Percentiles rank a stretch among this genome's conserved stretches.
Evolutionary conservation across 2,329 filamentous ascomycete genomes (phyloP).

Genomic region (Pseudonectria buxi): DNA sequence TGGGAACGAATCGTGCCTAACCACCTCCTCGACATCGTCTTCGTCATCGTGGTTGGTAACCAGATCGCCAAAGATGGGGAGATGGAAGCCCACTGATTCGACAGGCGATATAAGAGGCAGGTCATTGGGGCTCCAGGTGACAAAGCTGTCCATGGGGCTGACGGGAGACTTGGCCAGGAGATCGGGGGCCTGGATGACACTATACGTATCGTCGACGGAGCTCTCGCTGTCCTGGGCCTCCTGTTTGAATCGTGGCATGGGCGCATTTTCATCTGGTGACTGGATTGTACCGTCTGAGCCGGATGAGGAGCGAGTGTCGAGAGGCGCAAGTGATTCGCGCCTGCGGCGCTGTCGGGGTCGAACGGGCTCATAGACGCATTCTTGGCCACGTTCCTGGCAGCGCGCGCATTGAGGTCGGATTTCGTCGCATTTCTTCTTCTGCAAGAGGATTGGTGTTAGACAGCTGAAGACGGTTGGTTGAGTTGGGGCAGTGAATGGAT

Average conservation of each 20-base stretch:
- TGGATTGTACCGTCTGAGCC: constrained; percentile 12
- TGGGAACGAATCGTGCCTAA: constrained; percentile 14
- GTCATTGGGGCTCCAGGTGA: constrained; percentile 16
- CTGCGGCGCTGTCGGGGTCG: constrained; percentile 33
- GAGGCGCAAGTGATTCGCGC: constrained; percentile 17
- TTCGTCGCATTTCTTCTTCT: constrained; percentile 56
- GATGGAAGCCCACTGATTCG: constrained; percentile 26
- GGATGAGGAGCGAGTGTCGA: constrained; percentile 13
- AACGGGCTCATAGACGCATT: constrained; percentile 45
- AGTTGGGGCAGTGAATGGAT: constrained; percentile 1
- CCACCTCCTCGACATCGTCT: constrained; percentile 23
- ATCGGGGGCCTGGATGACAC: constrained; percentile 2
- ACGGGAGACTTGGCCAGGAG: constrained; percentile 9
- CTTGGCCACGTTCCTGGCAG: constrained; percentile 41
- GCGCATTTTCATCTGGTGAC: constrained; percentile 4
- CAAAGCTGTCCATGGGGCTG: constrained; percentile 8
- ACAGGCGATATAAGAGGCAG: constrained; percentile 25
- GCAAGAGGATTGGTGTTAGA: constrained; percentile 5
- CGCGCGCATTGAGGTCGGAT: constrained; percentile 43
- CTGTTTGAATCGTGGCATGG: constrained; percentile 5
- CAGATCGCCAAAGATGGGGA: constrained; percentile 20
- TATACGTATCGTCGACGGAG: not conserved
- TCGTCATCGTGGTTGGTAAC: constrained; percentile 14
- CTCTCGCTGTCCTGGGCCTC: constrained; percentile 3
- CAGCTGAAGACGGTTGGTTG: not conserved